Percentiles rank a stretch among this genome's conserved stretches.
Evolutionary conservation across 2,329 filamentous ascomycete species (phyloP).

Genomic region (Pestalotiopsis sp.): DNA sequence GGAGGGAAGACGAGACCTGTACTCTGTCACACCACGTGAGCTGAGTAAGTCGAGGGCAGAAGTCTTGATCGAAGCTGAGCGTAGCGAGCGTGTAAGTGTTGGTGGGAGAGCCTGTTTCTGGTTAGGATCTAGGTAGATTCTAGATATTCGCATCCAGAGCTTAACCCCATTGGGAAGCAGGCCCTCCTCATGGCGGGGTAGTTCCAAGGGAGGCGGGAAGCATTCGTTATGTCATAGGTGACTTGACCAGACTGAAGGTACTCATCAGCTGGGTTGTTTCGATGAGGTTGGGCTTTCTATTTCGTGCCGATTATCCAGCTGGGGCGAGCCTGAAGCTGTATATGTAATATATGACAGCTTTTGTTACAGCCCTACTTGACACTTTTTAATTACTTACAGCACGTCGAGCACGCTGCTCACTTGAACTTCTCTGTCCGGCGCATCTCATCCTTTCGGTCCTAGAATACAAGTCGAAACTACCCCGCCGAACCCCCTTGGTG

Average conservation of each 20-base stretch:
- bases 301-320: constrained; percentile 6
- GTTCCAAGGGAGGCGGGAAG: not conserved
- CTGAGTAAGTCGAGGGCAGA: no score
- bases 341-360: not conserved
- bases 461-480: not conserved
- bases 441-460: not conserved
- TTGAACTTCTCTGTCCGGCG: not conserved
- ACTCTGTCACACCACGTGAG: no score
- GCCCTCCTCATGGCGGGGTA: not conserved
- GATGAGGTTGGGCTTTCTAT: not conserved
- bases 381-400: not conserved
- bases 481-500: not conserved
- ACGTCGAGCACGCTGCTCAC: not conserved
- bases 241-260: not conserved
- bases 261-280: not conserved
- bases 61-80: no score
- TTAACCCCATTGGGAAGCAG: not conserved
- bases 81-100: no score
- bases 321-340: not conserved
- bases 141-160: not conserved
- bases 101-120: no score
- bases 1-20: no score
- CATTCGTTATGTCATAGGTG: not conserved
- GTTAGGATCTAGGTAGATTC: no score
- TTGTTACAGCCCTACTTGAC: not conserved